Conservation (phyloP, 202 grass and related monocot species). For the Miscanthus sacchariflorus region DNA sequence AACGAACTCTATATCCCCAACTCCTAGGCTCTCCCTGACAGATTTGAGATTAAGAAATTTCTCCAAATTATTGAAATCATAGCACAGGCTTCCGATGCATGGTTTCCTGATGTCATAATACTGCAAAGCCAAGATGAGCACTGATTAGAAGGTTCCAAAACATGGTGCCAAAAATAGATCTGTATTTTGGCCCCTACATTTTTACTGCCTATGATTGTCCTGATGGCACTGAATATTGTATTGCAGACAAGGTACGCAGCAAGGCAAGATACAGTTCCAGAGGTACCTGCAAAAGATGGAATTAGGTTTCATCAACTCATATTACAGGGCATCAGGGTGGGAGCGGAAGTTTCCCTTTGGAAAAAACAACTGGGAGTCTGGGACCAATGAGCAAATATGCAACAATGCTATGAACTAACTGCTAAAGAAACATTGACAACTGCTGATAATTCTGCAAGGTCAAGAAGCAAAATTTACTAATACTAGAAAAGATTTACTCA, state of each 20-base stretch:
- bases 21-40: conserved; percentile 77
- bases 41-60: conserved; percentile 79
- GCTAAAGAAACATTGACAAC: conserved; percentile 18
- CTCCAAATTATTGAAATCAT: conserved; percentile 82
- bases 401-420: conserved; percentile 28
- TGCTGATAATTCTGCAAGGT: background rate
- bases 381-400: background rate
- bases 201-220: conserved; percentile 68
- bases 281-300: conserved; percentile 70
- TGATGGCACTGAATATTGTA: conserved; percentile 82
- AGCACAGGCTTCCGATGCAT: conserved; percentile 82
- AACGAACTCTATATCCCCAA: conserved; percentile 82
- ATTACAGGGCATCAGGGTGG: background rate
- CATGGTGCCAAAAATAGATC: background rate
- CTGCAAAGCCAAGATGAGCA: conserved; percentile 44
- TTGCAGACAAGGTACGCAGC: conserved; percentile 88
- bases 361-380: background rate
- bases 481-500: background rate
- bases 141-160: conserved; percentile 20
- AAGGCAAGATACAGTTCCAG: conserved; percentile 80
- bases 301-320: conserved; percentile 14
- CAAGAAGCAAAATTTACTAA: conserved; percentile 11
- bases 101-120: conserved; percentile 91
- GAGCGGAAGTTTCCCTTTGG: background rate
- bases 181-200: conserved; percentile 61